A percentile compares a stretch with the other conserved stretches of the same genome.
These are phyloP conservation scores for Trypanosoma congolense DNA, from an alignment of 208 protist genomes.

Conservation along the genomic window DNA sequence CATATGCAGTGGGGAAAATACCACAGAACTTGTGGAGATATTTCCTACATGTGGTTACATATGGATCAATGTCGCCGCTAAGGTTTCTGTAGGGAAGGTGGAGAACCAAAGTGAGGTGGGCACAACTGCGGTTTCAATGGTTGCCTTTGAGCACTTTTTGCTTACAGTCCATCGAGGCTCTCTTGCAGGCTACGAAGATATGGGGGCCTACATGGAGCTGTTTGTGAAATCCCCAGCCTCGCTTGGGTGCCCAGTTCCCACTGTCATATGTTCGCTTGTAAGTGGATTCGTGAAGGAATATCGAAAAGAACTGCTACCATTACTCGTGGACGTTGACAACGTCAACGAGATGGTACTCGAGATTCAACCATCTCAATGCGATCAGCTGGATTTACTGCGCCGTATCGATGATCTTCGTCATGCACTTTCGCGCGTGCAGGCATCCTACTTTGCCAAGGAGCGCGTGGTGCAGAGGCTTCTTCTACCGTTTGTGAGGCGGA, in stretches of 20 bases:
- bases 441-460: constrained; percentile 63
- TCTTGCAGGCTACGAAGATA: constrained; percentile 13
- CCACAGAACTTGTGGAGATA: constrained; percentile 18
- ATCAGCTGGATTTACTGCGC: constrained; percentile 67
- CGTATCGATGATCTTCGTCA: constrained; percentile 53
- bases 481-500: constrained; percentile 46
- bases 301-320: constrained; percentile 34
- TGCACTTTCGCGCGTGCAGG: constrained; percentile 42
- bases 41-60: constrained; percentile 32
- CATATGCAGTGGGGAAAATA: constrained; percentile 10
- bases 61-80: constrained; percentile 15
- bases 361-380: constrained; percentile 58
- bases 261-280: constrained; percentile 54
- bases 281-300: constrained; percentile 39
- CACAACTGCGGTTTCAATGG: constrained; percentile 16
- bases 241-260: constrained; percentile 25
- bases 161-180: constrained; percentile 15
- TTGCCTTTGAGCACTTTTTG: constrained; percentile 24
- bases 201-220: constrained; percentile 18
- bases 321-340: constrained; percentile 63
- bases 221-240: constrained; percentile 15
- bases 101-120: constrained; percentile 4
- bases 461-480: constrained; percentile 70
- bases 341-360: constrained; percentile 81
- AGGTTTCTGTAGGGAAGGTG: neutral